Percentiles rank a stretch among this genome's conserved stretches.
Evolutionary conservation across 1,284 basidiomycete species (phyloP).

Genomic region (Boletus semigastroideus): DNA sequence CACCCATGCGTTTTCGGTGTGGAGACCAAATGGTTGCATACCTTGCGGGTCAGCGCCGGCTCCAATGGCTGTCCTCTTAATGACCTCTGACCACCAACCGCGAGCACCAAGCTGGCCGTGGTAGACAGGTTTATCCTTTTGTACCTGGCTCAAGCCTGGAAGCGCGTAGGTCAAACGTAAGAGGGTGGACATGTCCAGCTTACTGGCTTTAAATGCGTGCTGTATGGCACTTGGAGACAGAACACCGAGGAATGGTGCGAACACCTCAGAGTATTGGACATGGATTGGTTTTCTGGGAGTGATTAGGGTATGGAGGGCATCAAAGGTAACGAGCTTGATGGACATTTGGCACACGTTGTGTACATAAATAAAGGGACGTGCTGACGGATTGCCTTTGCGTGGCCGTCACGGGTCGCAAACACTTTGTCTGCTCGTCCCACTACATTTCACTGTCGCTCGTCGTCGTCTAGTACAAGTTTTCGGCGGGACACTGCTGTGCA

Average conservation of each 20-base stretch:
- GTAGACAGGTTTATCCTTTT: slow-evolving; percentile 57
- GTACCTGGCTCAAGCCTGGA: slow-evolving; percentile 62
- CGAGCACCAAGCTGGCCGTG: slow-evolving; percentile 42
- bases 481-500: slow-evolving; percentile 10
- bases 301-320: slow-evolving; percentile 68
- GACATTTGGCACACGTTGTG: slow-evolving; percentile 3
- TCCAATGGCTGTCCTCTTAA: slow-evolving; percentile 66
- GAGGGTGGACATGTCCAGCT: slow-evolving; percentile 4
- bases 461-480: neutral
- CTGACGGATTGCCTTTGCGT: slow-evolving; percentile 1
- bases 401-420: slow-evolving; percentile 4
- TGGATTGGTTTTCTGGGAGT: slow-evolving; percentile 63
- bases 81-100: slow-evolving; percentile 73
- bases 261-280: slow-evolving; percentile 66
- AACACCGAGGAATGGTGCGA: slow-evolving; percentile 60
- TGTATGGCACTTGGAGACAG: slow-evolving; percentile 53
- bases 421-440: slow-evolving; percentile 14
- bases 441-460: slow-evolving; percentile 1
- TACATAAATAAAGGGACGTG: slow-evolving; percentile 17
- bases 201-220: slow-evolving; percentile 67
- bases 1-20: slow-evolving; percentile 21
- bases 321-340: slow-evolving; percentile 59
- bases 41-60: slow-evolving; percentile 63
- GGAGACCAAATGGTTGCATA: slow-evolving; percentile 27
- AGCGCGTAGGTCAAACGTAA: slow-evolving; percentile 4